phyloP scores from a whole-genome alignment of 2,329 filamentous ascomycete genomes.

The Dryadomyces sulphureus region DNA sequence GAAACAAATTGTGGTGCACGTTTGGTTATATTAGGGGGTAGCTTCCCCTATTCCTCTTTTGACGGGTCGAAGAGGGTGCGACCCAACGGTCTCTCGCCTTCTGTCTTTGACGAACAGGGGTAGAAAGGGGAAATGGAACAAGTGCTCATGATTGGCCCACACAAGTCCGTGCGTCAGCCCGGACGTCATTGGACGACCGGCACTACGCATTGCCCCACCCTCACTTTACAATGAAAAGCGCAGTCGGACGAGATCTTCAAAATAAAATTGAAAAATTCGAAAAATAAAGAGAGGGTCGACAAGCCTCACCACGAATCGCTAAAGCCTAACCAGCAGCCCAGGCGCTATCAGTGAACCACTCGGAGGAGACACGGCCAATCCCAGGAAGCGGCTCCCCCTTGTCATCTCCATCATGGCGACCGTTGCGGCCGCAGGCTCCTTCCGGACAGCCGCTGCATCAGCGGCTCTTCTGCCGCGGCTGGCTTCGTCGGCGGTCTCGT shows the following conservation, averaged over 20 bases:
- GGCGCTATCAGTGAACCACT: neutral
- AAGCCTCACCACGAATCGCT: neutral
- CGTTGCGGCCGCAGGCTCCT: constrained; percentile 3
- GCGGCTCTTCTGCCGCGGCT: constrained; percentile 5
- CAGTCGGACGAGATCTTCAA: neutral
- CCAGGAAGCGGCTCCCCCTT: no score
- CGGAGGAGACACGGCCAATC: neutral
- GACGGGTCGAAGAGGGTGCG: constrained; percentile 1
- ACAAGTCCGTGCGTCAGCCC: neutral
- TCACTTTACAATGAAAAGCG: neutral
- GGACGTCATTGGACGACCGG: constrained; percentile 2
- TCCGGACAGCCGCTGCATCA: constrained; percentile 7
- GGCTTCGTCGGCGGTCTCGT: neutral
- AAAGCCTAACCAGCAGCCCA: neutral
- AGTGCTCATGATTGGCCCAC: constrained; percentile 6
- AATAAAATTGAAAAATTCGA: neutral
- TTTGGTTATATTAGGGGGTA: constrained; percentile 10
- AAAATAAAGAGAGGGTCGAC: neutral
- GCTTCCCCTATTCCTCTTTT: constrained; percentile 3
- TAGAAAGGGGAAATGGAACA: constrained; percentile 9
- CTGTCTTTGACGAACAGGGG: constrained; percentile 15
- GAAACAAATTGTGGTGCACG: constrained; percentile 5
- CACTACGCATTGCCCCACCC: neutral
- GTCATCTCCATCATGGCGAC: neutral
- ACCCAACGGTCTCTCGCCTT: constrained; percentile 11